A percentile compares a stretch with the other conserved stretches of the same genome.
These are phyloP conservation scores for Lactuca saligna DNA, from an alignment of 129 eudicot species.

Conservation along the genomic window DNA sequence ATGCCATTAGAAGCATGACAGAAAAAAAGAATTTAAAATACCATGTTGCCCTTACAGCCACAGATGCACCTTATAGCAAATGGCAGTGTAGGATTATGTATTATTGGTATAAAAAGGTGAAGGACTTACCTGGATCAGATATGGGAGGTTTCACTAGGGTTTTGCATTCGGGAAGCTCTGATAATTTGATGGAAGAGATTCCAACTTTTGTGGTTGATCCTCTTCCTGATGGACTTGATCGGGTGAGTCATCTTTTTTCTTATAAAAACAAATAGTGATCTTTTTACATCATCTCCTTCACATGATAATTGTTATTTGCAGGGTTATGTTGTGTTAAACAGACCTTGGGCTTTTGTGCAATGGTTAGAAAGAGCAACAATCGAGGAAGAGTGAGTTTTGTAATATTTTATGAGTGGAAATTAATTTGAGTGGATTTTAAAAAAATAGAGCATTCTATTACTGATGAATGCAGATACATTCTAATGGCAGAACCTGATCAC, in stretches of 20 bases:
- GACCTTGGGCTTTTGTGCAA: slow-evolving; percentile 87
- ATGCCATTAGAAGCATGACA: slow-evolving; percentile 36
- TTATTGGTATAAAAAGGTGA: slow-evolving; percentile 63
- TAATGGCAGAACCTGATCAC: slow-evolving; percentile 83
- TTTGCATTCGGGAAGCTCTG: slow-evolving; percentile 62
- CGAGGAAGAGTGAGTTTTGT: slow-evolving; percentile 60
- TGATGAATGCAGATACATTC: slow-evolving; percentile 52
- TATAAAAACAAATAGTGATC: no score
- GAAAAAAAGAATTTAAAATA: slow-evolving; percentile 13
- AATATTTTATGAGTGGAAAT: background rate
- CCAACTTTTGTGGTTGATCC: slow-evolving; percentile 75
- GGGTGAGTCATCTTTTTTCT: slow-evolving; percentile 28
- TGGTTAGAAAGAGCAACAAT: slow-evolving; percentile 65
- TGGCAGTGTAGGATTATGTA: slow-evolving; percentile 82
- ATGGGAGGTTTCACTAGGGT: slow-evolving; percentile 69
- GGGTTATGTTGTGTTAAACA: slow-evolving; percentile 70
- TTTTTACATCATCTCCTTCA: no score
- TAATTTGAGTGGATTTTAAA: background rate
- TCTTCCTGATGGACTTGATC: slow-evolving; percentile 65
- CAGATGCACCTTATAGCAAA: slow-evolving; percentile 79
- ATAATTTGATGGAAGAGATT: slow-evolving; percentile 66
- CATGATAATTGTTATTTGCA: slow-evolving; percentile 25
- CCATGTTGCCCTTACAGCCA: slow-evolving; percentile 73
- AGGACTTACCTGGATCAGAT: slow-evolving; percentile 54
- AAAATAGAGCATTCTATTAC: slow-evolving; percentile 2